phyloP scores from a whole-genome alignment of 768 basidiomycete genomes.

The Kwoniella europaea region DNA sequence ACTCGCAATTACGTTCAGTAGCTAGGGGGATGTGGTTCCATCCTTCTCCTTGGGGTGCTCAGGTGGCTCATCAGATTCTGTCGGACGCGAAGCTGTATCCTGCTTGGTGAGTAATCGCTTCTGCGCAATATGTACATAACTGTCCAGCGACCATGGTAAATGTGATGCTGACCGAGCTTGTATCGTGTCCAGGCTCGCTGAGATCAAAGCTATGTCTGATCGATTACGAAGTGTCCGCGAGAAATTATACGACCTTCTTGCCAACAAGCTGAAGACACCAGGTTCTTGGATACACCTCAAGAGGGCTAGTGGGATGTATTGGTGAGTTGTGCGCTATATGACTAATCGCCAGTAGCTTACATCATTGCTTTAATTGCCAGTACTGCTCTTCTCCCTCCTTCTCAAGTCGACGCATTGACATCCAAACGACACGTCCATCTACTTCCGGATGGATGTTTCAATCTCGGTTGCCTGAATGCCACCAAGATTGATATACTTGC shows the following conservation, averaged over 20 bases:
- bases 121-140: no score
- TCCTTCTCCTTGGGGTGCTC: conserved; percentile 56
- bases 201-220: conserved; percentile 94
- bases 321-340: conserved; percentile 62
- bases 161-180: no score
- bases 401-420: conserved; percentile 42
- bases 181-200: conserved; percentile 65
- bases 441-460: conserved; percentile 54
- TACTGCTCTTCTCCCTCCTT: conserved; percentile 41
- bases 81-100: conserved; percentile 73
- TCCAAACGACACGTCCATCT: conserved; percentile 51
- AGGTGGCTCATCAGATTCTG: conserved; percentile 65
- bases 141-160: no score
- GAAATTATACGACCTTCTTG: conserved; percentile 75
- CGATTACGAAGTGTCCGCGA: conserved; percentile 93
- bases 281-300: conserved; percentile 95
- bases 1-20: conserved; percentile 53
- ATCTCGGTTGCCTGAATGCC: conserved; percentile 55
- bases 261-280: conserved; percentile 80
- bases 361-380: conserved; percentile 23
- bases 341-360: not conserved
- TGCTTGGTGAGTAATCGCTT: conserved; percentile 71
- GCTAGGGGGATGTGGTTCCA: conserved; percentile 53
- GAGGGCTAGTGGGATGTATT: conserved; percentile 97
- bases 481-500: conserved; percentile 51